Conservation (phyloP, 305 asterid species). For the Fraxinus platypoda region DNA sequence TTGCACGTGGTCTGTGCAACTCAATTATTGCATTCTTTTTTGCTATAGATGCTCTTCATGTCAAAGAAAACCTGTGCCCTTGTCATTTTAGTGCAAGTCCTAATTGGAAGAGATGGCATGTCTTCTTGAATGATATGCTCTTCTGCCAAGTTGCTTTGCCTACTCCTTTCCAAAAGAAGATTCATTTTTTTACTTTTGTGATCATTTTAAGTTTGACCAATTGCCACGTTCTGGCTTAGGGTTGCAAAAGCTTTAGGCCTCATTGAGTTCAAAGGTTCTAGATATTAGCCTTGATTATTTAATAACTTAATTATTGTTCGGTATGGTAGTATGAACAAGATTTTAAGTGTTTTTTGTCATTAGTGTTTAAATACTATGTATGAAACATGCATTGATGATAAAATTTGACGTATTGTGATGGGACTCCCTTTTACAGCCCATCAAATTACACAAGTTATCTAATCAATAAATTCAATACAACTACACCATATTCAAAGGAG, state of each 20-base stretch:
- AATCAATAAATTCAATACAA: background rate
- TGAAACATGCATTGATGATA: background rate
- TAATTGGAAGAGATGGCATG: background rate
- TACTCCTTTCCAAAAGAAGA: slow-evolving; percentile 2
- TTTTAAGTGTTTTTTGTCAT: background rate
- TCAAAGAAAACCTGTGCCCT: slow-evolving; percentile 20
- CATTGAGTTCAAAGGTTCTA: background rate
- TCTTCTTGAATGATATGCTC: background rate
- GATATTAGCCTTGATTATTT: background rate
- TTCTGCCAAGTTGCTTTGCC: slow-evolving; percentile 4
- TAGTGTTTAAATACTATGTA: background rate
- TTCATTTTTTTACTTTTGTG: background rate
- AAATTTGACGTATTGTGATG: background rate
- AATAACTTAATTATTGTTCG: background rate
- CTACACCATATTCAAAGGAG: background rate
- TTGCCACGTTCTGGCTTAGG: background rate
- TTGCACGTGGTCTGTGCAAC: slow-evolving; percentile 31
- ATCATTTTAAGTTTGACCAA: background rate
- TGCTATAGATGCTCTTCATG: slow-evolving; percentile 18
- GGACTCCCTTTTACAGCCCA: background rate
- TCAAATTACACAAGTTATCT: background rate
- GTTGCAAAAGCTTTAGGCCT: background rate
- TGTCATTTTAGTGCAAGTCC: slow-evolving; percentile 15
- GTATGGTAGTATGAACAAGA: background rate
- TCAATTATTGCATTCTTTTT: slow-evolving; percentile 19